Base-by-base conservation (phyloP, 345 rosid species). In the Linum trigynum region DNA sequence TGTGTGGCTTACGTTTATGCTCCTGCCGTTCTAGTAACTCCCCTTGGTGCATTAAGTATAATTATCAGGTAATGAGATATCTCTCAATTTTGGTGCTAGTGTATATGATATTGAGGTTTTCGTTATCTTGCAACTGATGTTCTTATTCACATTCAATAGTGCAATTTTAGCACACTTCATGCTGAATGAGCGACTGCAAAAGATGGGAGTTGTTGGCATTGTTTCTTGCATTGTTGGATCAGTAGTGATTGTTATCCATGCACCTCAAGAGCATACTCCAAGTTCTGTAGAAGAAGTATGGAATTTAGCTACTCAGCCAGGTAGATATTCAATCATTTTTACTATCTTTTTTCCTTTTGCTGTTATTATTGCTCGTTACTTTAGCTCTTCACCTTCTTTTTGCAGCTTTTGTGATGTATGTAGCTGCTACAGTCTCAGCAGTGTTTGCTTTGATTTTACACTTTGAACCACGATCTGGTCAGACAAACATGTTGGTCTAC, bases 11-110 rank as follows among this genome's bases (percentile, higher is more conserved):
- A 89, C 70, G 86, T 86, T 57, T 92, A 89, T 84, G 96, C 95
- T 59, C 98, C 96, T 4, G 98, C 98, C n/a, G 89, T 87, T 66
- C 78, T 89, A 50, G 98, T 92, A 69, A 92, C 98, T 1, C 96
- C 98, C 2, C 92, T 89, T 57, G 95, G 98, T 59, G 95, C 96
- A 11, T 71, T 92, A 35, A 92, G 98, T 74, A 89, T 92, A 53
- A 89, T 92, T 74, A 75, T 87, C 72, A 89, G 98, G 98, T 91
- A 41, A 42, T 23, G 43, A 69, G 23, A 51, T 62, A 7, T 60
- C 6, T 55, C 23, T 16, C 12, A 63, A 17, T 9, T 39, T 61
- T 40, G 65, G 69, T 50, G 2, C 55, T 65, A 67, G 61, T 45
- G 16, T 23, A 23, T 39, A 10, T n/a, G n/a, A 16, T 14, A 39